Evolutionary conservation across 495 filamentous ascomycete species (phyloP), one percentile per base, ranked within the genome.

Genomic region (Trichocladium antarcticum): DNA sequence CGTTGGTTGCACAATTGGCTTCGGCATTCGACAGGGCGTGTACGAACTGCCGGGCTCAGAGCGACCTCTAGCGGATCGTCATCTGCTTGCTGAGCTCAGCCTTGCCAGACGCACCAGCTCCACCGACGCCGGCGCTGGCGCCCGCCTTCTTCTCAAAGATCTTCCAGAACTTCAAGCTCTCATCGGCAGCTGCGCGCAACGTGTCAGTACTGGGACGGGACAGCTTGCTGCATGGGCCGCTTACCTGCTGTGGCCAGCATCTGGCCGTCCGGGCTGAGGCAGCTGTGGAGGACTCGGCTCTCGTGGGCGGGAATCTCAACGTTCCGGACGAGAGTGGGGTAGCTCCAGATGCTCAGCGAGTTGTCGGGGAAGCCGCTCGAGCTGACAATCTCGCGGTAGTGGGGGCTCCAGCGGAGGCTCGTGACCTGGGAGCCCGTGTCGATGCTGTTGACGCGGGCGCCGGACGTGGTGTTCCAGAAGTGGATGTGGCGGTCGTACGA

Each of bases 141-240:
- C 88, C 90, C 19, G 88, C 68, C 76, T 95, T 95, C 79, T 93
- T 95, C 77, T 98, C 92, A 57, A 98, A 98, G 54, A 97, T 70
- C 81, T 97, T 98, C 92, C 92, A 99, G 77, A 99, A 99, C 68
- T 99, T 99, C 64, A 99, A 74, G 62, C 81, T 88, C 76, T 99
- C 92, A 61, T 99, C 92, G 15, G 89, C 88, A 48, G 89, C 86
- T 69, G 41, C 14, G 24, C 29, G 15, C n/a, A n/a, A 9, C 15
- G 42, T 40, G 54, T 64, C 44, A 66, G 54, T 14, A 45, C 36
- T 6, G 9, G 11, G 27, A n/a, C 20, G 11, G 22, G 17, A n/a
- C 20, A 27, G 24, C 32, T 7, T 14, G 3, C n/a, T 17, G 1
- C 4, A 11, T 39, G 12, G 2, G 6, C 9, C 11, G 17, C 68